Base-by-base conservation (phyloP, 2,329 filamentous ascomycete genomes). In the Graphilbum ipis-grandicollis region DNA sequence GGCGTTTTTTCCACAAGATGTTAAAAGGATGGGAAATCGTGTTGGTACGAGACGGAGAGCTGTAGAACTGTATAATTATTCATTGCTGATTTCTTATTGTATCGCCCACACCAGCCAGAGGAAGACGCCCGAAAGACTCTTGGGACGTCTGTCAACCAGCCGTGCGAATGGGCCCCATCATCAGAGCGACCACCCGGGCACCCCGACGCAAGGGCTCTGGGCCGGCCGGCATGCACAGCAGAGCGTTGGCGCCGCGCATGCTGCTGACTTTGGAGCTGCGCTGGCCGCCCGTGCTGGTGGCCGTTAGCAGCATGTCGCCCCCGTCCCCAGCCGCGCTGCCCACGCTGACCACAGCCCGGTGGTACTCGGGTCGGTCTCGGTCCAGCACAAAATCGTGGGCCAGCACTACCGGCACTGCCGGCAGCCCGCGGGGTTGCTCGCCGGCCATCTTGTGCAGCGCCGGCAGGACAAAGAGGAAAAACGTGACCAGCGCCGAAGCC, bases 391-490 rank as follows among this genome's bases (percentile, higher is more conserved):
- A 73, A 33, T 83, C 72, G 40, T 90, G 76, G 0, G 74, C 71
- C 19, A 94, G 52, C 1, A 63, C 59, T 0, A 90, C 86, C 2
- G 71, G 70, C 0, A 92, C 71, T 35, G 63, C 72, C 1, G 85
- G 75, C 14, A 94, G 59, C 0, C 86, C 84, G 0, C 63, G 62
- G 0, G 74, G 74, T 30, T 56, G 57, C 18, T 85, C 61, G 0
- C 86, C 90, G 10, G 74, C 68, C 47, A 80, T 65, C 46, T 79
- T 75, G 50, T 93, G 84, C 41, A 98, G 59, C 1, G 81, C 75
- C 0, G 90, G 90, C 10, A 98, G 64, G 9, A 96, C 85, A 55
- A 98, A 96, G 2, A 98, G 70, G 50, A 96, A 82, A 49, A 93
- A 84, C 0, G 88, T 93, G 9, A 96, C 90, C 2, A 94, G 66